A percentile compares a stretch with the other conserved stretches of the same genome.
phyloP scores from a whole-genome alignment of 2,329 filamentous ascomycete species.

The Helotiales sp. region DNA sequence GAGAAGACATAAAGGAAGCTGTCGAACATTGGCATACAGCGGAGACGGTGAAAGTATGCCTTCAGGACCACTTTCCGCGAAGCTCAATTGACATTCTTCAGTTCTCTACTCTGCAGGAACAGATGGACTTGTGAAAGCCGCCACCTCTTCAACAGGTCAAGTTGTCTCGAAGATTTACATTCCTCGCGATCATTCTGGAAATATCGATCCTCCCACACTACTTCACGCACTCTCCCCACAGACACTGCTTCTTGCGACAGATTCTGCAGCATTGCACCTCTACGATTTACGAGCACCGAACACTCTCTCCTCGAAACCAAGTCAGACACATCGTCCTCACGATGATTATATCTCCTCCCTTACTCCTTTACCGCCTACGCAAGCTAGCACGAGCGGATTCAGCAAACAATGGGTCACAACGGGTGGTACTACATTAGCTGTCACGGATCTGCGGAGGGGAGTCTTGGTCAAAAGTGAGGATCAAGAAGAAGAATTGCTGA shows the following conservation, averaged over 20 bases:
- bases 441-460: slow-evolving; percentile 84
- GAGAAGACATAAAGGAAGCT: slow-evolving; percentile 89
- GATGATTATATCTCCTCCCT: slow-evolving; percentile 91
- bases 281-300: slow-evolving; percentile 72
- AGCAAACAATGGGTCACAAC: slow-evolving; percentile 95
- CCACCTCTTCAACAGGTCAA: slow-evolving; percentile 57
- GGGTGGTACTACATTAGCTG: slow-evolving; percentile 84
- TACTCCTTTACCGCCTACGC: slow-evolving; percentile 76
- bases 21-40: slow-evolving; percentile 76
- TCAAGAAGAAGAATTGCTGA: slow-evolving; percentile 91
- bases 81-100: slow-evolving; percentile 2
- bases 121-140: slow-evolving; percentile 57
- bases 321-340: slow-evolving; percentile 83
- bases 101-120: slow-evolving; percentile 65
- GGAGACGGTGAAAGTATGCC: slow-evolving; percentile 69
- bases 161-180: slow-evolving; percentile 83
- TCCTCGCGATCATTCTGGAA: slow-evolving; percentile 47
- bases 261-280: slow-evolving; percentile 85
- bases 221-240: slow-evolving; percentile 85
- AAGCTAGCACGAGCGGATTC: slow-evolving; percentile 81
- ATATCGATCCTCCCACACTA: slow-evolving; percentile 71
- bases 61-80: slow-evolving; percentile 30
- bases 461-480: slow-evolving; percentile 89
- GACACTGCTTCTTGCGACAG: slow-evolving; percentile 83
- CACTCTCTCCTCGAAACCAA: slow-evolving; percentile 61